A percentile compares a stretch with the other conserved stretches of the same genome.
Conservation (phyloP, 371 early-diverging fungal species). For the Mortierella polycephala region DNA sequence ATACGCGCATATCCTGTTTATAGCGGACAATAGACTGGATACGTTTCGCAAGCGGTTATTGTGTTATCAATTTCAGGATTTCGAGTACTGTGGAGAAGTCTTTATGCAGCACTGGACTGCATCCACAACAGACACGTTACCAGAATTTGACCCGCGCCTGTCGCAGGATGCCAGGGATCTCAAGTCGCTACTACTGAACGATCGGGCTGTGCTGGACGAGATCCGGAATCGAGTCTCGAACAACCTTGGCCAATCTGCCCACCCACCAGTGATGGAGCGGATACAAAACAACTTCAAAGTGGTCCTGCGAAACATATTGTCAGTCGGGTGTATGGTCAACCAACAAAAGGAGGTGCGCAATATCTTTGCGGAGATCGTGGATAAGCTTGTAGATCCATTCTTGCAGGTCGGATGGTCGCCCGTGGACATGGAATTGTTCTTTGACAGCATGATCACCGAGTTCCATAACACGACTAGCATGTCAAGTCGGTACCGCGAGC, state of each 20-base stretch:
- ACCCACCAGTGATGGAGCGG: slow-evolving; percentile 50
- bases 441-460: slow-evolving; percentile 23
- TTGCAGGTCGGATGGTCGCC: slow-evolving; percentile 50
- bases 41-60: slow-evolving; percentile 68
- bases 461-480: slow-evolving; percentile 29
- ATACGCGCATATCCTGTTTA: slow-evolving; percentile 70
- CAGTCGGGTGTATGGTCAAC: slow-evolving; percentile 60
- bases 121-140: slow-evolving; percentile 39
- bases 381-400: slow-evolving; percentile 64
- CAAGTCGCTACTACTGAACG: slow-evolving; percentile 39
- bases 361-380: slow-evolving; percentile 61
- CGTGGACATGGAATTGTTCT: slow-evolving; percentile 38
- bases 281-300: slow-evolving; percentile 53
- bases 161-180: slow-evolving; percentile 51
- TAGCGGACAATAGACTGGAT: slow-evolving; percentile 67
- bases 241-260: slow-evolving; percentile 33
- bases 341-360: slow-evolving; percentile 66
- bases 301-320: slow-evolving; percentile 59
- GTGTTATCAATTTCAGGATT: slow-evolving; percentile 61
- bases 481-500: slow-evolving; percentile 43
- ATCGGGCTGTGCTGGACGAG: slow-evolving; percentile 46
- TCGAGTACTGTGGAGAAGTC: slow-evolving; percentile 60
- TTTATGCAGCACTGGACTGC: slow-evolving; percentile 56
- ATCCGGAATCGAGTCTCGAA: slow-evolving; percentile 47
- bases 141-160: slow-evolving; percentile 57